Evolutionary conservation across 2,329 filamentous ascomycete genomes (phyloP).

Genomic region (Curvularia sp.): DNA sequence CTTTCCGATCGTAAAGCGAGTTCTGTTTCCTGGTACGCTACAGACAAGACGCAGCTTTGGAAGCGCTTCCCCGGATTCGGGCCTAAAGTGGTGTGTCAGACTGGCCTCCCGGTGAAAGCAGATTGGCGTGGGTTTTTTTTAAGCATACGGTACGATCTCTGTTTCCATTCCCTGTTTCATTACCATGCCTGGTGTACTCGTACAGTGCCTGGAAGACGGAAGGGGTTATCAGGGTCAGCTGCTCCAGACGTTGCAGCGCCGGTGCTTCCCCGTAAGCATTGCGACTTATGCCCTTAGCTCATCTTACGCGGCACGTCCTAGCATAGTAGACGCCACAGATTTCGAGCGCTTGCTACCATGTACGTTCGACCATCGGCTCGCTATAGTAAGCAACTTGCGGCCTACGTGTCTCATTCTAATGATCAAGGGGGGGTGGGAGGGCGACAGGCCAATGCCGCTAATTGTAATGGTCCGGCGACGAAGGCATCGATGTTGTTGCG

Average conservation of each 20-base stretch:
- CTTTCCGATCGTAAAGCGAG: not conserved
- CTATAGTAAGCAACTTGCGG: not conserved
- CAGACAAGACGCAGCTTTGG: constrained; percentile 8
- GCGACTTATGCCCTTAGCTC: constrained; percentile 3
- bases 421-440: not conserved
- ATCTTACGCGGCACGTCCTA: constrained; percentile 6
- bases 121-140: not conserved
- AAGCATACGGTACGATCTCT: not conserved
- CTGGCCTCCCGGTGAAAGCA: not conserved
- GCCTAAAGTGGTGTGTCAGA: constrained; percentile 5
- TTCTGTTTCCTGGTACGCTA: constrained; percentile 9
- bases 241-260: constrained; percentile 12
- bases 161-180: constrained; percentile 7
- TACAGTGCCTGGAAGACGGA: not conserved
- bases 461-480: not conserved
- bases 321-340: constrained; percentile 1
- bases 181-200: constrained; percentile 9
- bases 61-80: constrained; percentile 4
- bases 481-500: not conserved
- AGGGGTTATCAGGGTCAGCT: constrained; percentile 8
- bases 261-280: constrained; percentile 6
- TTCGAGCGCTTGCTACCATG: not conserved
- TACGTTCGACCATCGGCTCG: not conserved
- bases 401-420: constrained; percentile 1
- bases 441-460: not conserved